These are phyloP conservation scores for Oryza coarctata DNA, from an alignment of 176 grass and related monocot genomes.

Conservation along the genomic window DNA sequence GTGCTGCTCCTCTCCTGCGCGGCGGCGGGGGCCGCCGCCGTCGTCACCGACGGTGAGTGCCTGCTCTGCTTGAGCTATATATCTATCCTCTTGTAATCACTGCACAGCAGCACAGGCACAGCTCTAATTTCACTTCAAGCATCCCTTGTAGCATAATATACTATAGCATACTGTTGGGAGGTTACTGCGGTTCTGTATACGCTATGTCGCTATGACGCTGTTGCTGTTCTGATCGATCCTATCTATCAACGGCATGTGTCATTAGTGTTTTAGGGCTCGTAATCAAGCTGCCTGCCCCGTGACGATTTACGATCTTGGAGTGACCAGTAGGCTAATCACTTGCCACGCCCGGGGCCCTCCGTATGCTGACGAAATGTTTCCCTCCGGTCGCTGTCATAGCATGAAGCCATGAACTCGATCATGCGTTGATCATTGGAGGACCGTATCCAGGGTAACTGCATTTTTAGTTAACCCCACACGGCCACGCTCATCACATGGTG, in stretches of 20 bases:
- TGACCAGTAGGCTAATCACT: background rate
- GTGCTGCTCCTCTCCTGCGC: constrained; percentile 32
- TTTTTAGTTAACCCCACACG: background rate
- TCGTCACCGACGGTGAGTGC: constrained; percentile 52
- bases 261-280: background rate
- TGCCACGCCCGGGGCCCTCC: background rate
- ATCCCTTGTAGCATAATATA: background rate
- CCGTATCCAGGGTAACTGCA: background rate
- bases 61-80: background rate
- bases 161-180: too few relatives aligned
- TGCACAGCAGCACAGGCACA: background rate
- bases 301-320: background rate
- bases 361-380: background rate
- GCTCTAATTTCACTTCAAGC: background rate
- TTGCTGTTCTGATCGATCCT: background rate
- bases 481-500: constrained; percentile 15
- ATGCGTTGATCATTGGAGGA: background rate
- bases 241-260: background rate
- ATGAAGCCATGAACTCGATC: background rate
- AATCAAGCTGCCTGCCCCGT: background rate
- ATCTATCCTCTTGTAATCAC: background rate
- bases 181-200: background rate
- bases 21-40: constrained; percentile 32
- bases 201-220: too few relatives aligned
- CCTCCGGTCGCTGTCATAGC: background rate